phyloP scores from a whole-genome alignment of 805 yeast species.

The Phaffomyces opuntiae region DNA sequence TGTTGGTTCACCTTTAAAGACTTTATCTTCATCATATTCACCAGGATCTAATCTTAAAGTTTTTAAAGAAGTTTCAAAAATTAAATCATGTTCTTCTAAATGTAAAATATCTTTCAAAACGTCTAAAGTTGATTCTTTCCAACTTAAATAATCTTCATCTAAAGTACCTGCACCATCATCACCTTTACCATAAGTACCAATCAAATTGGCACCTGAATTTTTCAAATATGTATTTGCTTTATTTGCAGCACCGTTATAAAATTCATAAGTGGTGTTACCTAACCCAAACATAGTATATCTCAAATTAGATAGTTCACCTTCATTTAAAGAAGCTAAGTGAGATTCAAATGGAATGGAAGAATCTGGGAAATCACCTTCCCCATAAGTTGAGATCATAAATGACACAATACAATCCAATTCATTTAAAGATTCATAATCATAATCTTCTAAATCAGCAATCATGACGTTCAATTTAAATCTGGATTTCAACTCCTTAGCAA shows the following conservation, averaged over 20 bases:
- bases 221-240: slow-evolving; percentile 44
- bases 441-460: slow-evolving; percentile 84
- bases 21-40: slow-evolving; percentile 33
- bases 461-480: slow-evolving; percentile 76
- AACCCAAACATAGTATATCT: slow-evolving; percentile 79
- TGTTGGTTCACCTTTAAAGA: slow-evolving; percentile 76
- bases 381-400: slow-evolving; percentile 87
- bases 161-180: slow-evolving; percentile 93
- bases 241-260: slow-evolving; percentile 77
- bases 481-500: slow-evolving; percentile 80
- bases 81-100: slow-evolving; percentile 73
- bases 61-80: slow-evolving; percentile 62
- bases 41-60: slow-evolving; percentile 34
- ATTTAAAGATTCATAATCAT: slow-evolving; percentile 72
- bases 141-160: slow-evolving; percentile 89
- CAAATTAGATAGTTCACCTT: slow-evolving; percentile 48
- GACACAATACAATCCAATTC: slow-evolving; percentile 58
- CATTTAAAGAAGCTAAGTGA: slow-evolving; percentile 48
- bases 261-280: slow-evolving; percentile 93
- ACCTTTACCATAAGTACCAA: slow-evolving; percentile 83
- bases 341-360: slow-evolving; percentile 79
- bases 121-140: slow-evolving; percentile 80
- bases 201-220: slow-evolving; percentile 61
- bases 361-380: slow-evolving; percentile 98
- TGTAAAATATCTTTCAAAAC: slow-evolving; percentile 54